Percentiles rank a stretch among this genome's conserved stretches.
Conservation (phyloP, 2,329 filamentous ascomycete species). For the Aspergillus sclerotialis region DNA sequence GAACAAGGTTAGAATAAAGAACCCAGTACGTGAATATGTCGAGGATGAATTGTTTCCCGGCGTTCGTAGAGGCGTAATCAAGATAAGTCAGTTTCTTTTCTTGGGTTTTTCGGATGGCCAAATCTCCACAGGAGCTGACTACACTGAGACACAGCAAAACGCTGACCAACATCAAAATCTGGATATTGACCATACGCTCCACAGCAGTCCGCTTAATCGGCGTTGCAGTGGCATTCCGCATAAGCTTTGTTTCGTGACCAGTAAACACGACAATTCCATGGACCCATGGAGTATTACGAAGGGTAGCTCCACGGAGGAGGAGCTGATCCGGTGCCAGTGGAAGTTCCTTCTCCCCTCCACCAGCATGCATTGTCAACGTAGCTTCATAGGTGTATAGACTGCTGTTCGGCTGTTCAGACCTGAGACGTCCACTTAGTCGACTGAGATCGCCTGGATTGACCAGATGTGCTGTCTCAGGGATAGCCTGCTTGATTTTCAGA, state of each 20-base stretch:
- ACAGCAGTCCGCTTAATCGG: constrained; percentile 98
- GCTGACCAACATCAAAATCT: constrained; percentile 82
- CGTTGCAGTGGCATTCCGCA: constrained; percentile 94
- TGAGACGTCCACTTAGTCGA: constrained; percentile 74
- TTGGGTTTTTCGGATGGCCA: constrained; percentile 65
- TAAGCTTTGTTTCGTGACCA: constrained; percentile 96
- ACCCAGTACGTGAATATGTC: constrained; percentile 99
- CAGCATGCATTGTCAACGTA: constrained; percentile 81
- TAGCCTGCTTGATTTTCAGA: constrained; percentile 94
- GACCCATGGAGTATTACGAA: constrained; percentile 95
- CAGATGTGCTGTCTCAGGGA: constrained; percentile 82
- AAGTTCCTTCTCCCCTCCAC: constrained; percentile 88
- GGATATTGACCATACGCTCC: constrained; percentile 84
- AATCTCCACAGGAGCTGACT: constrained; percentile 83
- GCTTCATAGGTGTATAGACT: constrained; percentile 98
- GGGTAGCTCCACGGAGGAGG: constrained; percentile 81
- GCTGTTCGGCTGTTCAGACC: constrained; percentile 96
- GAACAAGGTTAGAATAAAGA: constrained; percentile 89
- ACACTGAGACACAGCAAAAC: constrained; percentile 80
- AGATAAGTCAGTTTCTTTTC: constrained; percentile 65
- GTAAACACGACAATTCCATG: constrained; percentile 95
- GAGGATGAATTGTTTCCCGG: constrained; percentile 77
- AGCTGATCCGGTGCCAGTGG: constrained; percentile 87
- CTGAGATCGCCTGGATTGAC: constrained; percentile 83
- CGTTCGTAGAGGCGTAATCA: constrained; percentile 55